A percentile compares a stretch with the other conserved stretches of the same genome.
Conservation (phyloP, 2,329 filamentous ascomycete species). For the Claviceps pusilla region DNA sequence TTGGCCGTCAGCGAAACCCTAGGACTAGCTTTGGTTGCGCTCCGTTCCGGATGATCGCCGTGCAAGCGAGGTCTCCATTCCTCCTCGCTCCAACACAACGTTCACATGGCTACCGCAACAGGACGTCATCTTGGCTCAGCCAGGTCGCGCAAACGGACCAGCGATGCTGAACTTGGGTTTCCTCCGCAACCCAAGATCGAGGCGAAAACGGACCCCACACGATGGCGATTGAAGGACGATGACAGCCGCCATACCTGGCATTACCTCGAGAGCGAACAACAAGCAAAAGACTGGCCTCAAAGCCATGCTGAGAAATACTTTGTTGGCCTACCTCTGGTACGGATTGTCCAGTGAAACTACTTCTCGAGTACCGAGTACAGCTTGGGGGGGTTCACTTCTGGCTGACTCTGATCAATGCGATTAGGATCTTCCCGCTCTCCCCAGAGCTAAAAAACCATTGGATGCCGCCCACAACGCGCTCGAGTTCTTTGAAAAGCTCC, state of each 20-base stretch:
- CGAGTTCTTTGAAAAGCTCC: slow-evolving; percentile 75
- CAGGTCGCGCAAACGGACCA: slow-evolving; percentile 28
- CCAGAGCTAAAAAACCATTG: slow-evolving; percentile 54
- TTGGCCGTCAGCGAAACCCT: neutral
- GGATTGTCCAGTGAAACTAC: slow-evolving; percentile 3
- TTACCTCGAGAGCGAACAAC: slow-evolving; percentile 63
- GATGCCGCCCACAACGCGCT: slow-evolving; percentile 72
- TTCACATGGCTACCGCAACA: slow-evolving; percentile 16
- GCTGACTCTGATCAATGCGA: neutral
- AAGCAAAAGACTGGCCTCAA: slow-evolving; percentile 67
- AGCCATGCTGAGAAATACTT: slow-evolving; percentile 79
- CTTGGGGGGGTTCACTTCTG: neutral
- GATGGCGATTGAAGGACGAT: slow-evolving; percentile 77
- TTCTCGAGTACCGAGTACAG: neutral
- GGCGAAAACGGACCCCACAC: slow-evolving; percentile 57
- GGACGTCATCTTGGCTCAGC: slow-evolving; percentile 15
- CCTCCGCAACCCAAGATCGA: slow-evolving; percentile 33
- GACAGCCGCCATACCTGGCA: slow-evolving; percentile 85
- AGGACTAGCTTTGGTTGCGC: neutral
- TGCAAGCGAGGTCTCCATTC: neutral
- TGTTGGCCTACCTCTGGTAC: slow-evolving; percentile 63
- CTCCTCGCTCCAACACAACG: neutral
- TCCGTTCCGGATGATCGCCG: neutral
- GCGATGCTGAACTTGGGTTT: slow-evolving; percentile 22
- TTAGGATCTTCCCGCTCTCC: slow-evolving; percentile 60